Evolutionary conservation across 2,329 filamentous ascomycete genomes (phyloP), one percentile per base, ranked within the genome.

Genomic region (Xylaria sp.): DNA sequence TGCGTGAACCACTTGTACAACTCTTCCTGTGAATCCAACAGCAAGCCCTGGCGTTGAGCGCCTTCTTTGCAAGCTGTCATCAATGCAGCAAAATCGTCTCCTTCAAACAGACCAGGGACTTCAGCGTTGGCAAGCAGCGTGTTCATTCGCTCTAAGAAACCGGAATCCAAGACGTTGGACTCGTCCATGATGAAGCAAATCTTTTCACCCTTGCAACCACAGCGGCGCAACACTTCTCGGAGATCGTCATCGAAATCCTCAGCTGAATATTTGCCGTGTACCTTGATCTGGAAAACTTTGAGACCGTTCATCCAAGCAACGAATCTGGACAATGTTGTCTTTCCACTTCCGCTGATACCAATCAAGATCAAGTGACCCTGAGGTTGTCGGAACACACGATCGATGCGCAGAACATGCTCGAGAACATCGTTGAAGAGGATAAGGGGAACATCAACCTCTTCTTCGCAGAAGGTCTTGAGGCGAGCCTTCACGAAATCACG

Each of bases 141-240:
- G 74, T 99, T 99, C 94, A 99, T 99, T 69, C 95, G 88, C 75
- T 99, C 94, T 58, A 99, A 76, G 86, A 99, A 99, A 57, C 94
- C 94, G 49, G 94, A 99, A 75, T 99, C 94, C 34, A 99, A 83
- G 42, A 99, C 94, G 70, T 99, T 99, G 8, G 93, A 89, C 78
- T 99, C 94, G 73, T 99, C 94, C 92, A 99, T 97, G 79, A 99
- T 97, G 80, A 99, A 99, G 78, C 95, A 99, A 53, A 99, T 96
- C 80, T 97, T 97, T 74, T 99, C 94, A 42, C 94, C 94, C 79
- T 97, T 97, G 79, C 93, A 97, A 64, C 94, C 94, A 68, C 91
- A 95, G 59, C 94, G 86, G 51, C 94, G 88, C 47, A 99, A 84
- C 7, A 99, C 94, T 71, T 92, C 93, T 65, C 95, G 86, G 42